Percentiles rank a stretch among this genome's conserved stretches.
phyloP scores from a whole-genome alignment of 2,329 filamentous ascomycete species.

The Microascus cirrosus region DNA sequence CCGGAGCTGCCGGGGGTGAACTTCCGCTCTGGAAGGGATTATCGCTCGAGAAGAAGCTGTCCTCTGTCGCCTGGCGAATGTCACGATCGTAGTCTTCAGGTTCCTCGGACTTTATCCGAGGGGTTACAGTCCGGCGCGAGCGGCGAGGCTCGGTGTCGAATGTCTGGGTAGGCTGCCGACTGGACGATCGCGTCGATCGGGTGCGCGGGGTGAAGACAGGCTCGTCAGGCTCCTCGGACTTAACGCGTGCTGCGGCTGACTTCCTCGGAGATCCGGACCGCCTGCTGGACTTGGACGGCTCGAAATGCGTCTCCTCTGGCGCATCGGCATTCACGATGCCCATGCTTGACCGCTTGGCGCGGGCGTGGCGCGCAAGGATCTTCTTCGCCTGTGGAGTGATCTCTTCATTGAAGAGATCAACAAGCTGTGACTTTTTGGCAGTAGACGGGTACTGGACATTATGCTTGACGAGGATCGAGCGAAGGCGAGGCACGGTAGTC shows the following conservation, averaged over 20 bases:
- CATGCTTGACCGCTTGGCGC: conserved; percentile 74
- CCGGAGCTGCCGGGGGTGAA: conserved; percentile 46
- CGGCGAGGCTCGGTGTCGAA: conserved; percentile 39
- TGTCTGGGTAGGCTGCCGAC: conserved; percentile 38
- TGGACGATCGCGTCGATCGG: conserved; percentile 40
- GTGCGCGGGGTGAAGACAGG: conserved; percentile 29
- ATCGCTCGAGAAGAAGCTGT: conserved; percentile 64
- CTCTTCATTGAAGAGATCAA: conserved; percentile 72
- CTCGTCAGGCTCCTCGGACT: conserved; percentile 38
- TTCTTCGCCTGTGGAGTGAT: conserved; percentile 69
- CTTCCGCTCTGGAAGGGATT: conserved; percentile 90
- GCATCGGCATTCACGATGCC: conserved; percentile 65
- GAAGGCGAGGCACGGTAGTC: conserved; percentile 78
- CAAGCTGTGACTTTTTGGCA: conserved; percentile 82
- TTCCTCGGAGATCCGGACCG: conserved; percentile 46
- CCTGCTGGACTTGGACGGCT: conserved; percentile 33
- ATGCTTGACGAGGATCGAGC: conserved; percentile 84
- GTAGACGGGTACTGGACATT: conserved; percentile 76
- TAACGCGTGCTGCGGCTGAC: conserved; percentile 33
- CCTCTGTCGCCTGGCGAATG: conserved; percentile 3
- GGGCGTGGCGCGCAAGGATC: conserved; percentile 62
- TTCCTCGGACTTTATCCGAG: conserved; percentile 43
- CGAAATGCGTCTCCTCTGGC: conserved; percentile 56
- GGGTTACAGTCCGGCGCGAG: conserved; percentile 37
- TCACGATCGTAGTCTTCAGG: conserved; percentile 31